Conservation (phyloP, 2,329 filamentous ascomycete species). For the Penicillium expansum region DNA sequence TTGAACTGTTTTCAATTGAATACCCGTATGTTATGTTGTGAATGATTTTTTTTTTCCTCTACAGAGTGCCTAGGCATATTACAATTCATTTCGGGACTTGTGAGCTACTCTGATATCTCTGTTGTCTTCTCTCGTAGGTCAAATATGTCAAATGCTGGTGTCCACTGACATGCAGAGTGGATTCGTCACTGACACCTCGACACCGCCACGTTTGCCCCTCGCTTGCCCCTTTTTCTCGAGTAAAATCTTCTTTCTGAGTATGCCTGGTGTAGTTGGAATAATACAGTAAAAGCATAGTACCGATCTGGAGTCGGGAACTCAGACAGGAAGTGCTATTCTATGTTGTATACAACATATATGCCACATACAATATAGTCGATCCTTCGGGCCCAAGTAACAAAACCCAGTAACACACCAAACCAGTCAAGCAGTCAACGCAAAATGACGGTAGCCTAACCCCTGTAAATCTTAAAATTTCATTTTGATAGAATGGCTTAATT, state of each 20-base stretch:
- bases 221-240: slow-evolving; percentile 2
- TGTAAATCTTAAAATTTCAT: neutral
- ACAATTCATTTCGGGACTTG: neutral
- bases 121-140: neutral
- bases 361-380: too few relatives aligned
- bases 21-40: slow-evolving; percentile 17
- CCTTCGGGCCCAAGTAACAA: neutral
- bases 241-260: neutral
- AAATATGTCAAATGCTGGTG: neutral
- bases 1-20: slow-evolving; percentile 15
- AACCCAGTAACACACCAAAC: too few relatives aligned
- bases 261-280: too few relatives aligned
- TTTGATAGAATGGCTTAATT: neutral
- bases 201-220: slow-evolving; percentile 14
- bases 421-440: neutral
- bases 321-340: neutral
- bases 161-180: slow-evolving; percentile 3
- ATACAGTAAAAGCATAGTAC: too few relatives aligned
- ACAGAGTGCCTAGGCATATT: slow-evolving; percentile 3
- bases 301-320: neutral
- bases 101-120: neutral
- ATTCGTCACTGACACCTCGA: slow-evolving; percentile 9
- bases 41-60: slow-evolving; percentile 2
- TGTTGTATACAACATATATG: too few relatives aligned
- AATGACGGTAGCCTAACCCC: neutral